A percentile compares a stretch with the other conserved stretches of the same genome.
These are phyloP conservation scores for Xanthoconium separans DNA, from an alignment of 1,284 basidiomycete species.

Conservation along the genomic window DNA sequence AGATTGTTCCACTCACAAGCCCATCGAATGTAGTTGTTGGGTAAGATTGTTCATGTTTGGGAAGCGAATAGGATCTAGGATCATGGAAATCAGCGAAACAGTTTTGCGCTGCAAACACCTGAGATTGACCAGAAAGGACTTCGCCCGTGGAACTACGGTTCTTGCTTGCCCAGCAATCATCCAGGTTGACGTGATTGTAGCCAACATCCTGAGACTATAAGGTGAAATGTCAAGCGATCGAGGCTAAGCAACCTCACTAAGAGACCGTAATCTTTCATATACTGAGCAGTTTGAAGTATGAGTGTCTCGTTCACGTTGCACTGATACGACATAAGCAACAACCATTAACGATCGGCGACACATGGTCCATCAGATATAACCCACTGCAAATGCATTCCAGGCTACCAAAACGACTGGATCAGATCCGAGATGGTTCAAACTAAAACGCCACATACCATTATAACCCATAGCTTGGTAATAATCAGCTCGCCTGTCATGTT, in stretches of 20 bases:
- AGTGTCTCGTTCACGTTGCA: constrained; percentile 42
- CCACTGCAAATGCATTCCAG: constrained; percentile 28
- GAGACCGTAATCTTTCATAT: constrained; percentile 50
- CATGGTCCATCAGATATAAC: constrained; percentile 2
- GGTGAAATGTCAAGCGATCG: neutral
- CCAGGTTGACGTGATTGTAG: constrained; percentile 54
- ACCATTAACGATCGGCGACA: neutral
- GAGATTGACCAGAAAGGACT: constrained; percentile 41
- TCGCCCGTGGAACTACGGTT: constrained; percentile 45
- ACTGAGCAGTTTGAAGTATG: constrained; percentile 46
- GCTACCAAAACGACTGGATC: constrained; percentile 13
- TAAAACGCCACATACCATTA: constrained; percentile 22
- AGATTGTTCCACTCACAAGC: constrained; percentile 41
- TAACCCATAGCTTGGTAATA: constrained; percentile 29
- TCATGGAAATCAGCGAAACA: neutral
- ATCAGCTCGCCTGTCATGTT: constrained; percentile 2
- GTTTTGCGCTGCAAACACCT: constrained; percentile 16
- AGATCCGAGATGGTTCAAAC: neutral
- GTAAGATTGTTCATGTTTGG: constrained; percentile 52
- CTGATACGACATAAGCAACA: constrained; percentile 9
- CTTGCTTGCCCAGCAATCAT: constrained; percentile 58
- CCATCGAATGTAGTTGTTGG: constrained; percentile 47
- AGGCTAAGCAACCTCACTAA: constrained; percentile 28
- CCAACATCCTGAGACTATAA: constrained; percentile 43
- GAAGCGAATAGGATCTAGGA: constrained; percentile 25